These are phyloP conservation scores for Scutellaria barbata DNA, from an alignment of 257 asterid genomes.

Conservation along the genomic window DNA sequence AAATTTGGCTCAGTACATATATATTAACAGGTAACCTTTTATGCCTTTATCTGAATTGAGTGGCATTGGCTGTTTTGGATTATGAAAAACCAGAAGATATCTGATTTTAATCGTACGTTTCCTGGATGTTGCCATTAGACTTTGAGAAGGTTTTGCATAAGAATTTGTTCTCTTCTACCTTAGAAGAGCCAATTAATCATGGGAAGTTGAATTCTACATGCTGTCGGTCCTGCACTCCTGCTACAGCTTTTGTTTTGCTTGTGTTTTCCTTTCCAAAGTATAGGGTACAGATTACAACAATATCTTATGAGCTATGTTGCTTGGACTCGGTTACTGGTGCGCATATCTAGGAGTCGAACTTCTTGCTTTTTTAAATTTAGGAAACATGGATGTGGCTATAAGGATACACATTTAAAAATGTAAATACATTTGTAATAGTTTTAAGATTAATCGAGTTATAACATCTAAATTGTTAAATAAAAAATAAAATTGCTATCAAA, in stretches of 20 bases:
- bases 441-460: no score
- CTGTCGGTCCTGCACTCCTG: neutral
- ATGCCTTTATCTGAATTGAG: conserved; percentile 12
- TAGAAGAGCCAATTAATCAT: neutral
- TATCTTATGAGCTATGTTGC: neutral
- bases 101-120: neutral
- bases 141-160: neutral
- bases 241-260: neutral
- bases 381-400: no score
- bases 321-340: no score
- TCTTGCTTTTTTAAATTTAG: no score
- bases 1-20: conserved; percentile 73
- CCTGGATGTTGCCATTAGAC: neutral
- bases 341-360: no score
- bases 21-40: conserved; percentile 79
- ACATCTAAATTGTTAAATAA: no score
- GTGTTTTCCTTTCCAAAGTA: neutral
- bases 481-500: no score
- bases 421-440: no score
- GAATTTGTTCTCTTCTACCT: neutral
- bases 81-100: neutral
- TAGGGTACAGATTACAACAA: neutral
- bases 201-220: neutral
- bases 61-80: conserved; percentile 9
- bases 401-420: no score